Evolutionary conservation across 2,329 filamentous ascomycete species (phyloP).

Genomic region (Cladobotryum protrusum): DNA sequence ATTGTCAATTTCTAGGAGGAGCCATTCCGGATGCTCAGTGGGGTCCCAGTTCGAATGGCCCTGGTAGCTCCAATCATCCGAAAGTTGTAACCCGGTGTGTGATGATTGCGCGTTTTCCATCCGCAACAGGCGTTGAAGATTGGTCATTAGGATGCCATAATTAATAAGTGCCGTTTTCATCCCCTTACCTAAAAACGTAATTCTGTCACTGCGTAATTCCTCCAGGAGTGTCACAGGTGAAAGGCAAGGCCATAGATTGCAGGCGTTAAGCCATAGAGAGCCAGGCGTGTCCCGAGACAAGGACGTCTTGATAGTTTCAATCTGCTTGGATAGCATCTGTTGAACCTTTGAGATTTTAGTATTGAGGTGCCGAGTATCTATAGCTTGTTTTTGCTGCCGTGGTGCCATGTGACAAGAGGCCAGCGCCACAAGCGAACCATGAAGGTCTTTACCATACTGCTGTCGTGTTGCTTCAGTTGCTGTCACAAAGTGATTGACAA

Average conservation of each 20-base stretch:
- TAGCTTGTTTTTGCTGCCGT: no score
- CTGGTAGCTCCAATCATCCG: no score
- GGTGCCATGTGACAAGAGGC: no score
- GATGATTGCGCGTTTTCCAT: no score
- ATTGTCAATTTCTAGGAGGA: constrained; percentile 60
- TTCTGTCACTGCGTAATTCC: constrained; percentile 30
- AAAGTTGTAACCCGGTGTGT: no score
- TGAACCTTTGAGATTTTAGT: no score
- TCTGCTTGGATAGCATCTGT: no score
- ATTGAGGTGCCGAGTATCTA: no score
- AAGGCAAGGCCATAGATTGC: no score
- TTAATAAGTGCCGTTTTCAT: constrained; percentile 35
- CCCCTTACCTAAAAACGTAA: constrained; percentile 22
- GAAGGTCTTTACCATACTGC: constrained; percentile 16
- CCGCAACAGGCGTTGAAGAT: background rate
- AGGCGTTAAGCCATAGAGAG: no score
- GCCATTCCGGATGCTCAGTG: constrained; percentile 50
- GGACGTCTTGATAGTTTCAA: no score
- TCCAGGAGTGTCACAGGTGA: constrained; percentile 45
- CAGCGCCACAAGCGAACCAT: constrained; percentile 3
- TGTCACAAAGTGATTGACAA: constrained; percentile 14
- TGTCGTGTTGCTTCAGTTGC: background rate
- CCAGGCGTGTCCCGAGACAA: no score
- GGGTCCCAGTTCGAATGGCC: constrained; percentile 51
- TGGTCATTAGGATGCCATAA: constrained; percentile 38